Percentiles rank a stretch among this genome's conserved stretches.
phyloP scores from a whole-genome alignment of 2,329 filamentous ascomycete species.

The Sporothrix globosa region DNA sequence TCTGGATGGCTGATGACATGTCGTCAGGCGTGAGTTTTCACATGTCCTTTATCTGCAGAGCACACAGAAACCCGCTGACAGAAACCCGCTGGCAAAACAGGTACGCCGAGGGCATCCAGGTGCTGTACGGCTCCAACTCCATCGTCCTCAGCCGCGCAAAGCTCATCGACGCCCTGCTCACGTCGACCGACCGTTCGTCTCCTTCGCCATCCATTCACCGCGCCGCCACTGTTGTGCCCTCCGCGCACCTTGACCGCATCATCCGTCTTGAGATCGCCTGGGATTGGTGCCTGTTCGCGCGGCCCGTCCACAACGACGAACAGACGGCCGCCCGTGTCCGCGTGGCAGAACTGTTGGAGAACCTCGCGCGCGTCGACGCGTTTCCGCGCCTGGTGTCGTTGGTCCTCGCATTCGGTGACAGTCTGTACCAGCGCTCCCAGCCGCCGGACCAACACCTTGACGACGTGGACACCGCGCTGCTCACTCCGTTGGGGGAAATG shows the following conservation, averaged over 20 bases:
- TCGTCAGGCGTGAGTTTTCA: neutral
- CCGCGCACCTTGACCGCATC: slow-evolving; percentile 1
- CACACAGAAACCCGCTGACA: no score
- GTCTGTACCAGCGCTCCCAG: neutral
- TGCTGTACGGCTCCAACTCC: slow-evolving; percentile 15
- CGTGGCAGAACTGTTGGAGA: neutral
- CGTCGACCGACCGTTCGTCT: neutral
- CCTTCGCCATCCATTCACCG: neutral
- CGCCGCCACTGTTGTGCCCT: neutral
- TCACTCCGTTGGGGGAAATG: neutral
- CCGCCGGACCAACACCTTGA: neutral
- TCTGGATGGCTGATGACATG: neutral
- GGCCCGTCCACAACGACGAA: neutral
- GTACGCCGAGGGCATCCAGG: slow-evolving; percentile 2
- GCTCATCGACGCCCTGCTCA: neutral
- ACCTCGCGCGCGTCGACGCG: neutral
- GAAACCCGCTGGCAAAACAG: neutral
- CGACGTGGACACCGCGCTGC: neutral
- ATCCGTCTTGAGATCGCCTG: neutral
- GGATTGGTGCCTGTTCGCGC: neutral
- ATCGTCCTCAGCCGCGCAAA: neutral
- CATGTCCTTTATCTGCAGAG: neutral
- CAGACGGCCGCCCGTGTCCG: neutral
- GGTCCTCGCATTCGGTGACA: neutral
- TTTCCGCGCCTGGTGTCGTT: neutral